These are phyloP conservation scores for Psilocybe cubensis DNA, from an alignment of 768 basidiomycete species.

Conservation along the genomic window DNA sequence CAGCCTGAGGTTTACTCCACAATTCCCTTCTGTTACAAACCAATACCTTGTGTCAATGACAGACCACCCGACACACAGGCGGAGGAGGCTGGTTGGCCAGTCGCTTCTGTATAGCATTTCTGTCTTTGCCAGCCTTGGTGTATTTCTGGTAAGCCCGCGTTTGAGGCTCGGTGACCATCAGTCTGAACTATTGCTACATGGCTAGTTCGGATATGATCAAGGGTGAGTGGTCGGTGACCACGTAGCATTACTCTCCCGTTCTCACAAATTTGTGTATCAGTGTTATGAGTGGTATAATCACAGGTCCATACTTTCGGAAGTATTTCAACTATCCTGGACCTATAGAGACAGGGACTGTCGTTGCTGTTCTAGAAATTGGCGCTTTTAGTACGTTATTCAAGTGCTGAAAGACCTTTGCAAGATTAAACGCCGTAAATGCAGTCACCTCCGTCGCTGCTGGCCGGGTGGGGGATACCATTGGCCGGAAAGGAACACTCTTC, in stretches of 20 bases:
- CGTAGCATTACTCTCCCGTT: slow-evolving; percentile 2
- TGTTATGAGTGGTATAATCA: slow-evolving; percentile 93
- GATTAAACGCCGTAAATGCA: slow-evolving; percentile 29
- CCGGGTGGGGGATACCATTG: slow-evolving; percentile 83
- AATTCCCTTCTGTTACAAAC: slow-evolving; percentile 10
- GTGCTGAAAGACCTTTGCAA: neutral
- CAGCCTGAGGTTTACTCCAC: slow-evolving; percentile 17
- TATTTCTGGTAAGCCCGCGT: slow-evolving; percentile 69
- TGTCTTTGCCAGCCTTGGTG: slow-evolving; percentile 81
- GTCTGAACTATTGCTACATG: neutral
- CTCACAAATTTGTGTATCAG: slow-evolving; percentile 35
- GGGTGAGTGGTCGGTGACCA: slow-evolving; percentile 51
- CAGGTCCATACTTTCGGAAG: slow-evolving; percentile 77
- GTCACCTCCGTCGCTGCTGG: slow-evolving; percentile 92
- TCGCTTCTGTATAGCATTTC: slow-evolving; percentile 80
- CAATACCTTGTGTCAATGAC: slow-evolving; percentile 55
- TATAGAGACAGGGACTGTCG: slow-evolving; percentile 88
- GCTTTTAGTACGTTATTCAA: slow-evolving; percentile 68
- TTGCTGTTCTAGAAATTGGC: slow-evolving; percentile 92
- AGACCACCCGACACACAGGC: slow-evolving; percentile 31
- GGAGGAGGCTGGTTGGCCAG: slow-evolving; percentile 72
- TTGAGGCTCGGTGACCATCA: slow-evolving; percentile 8
- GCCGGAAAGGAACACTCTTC: slow-evolving; percentile 84
- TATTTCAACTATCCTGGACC: slow-evolving; percentile 82
- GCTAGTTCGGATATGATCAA: slow-evolving; percentile 85